A percentile compares a stretch with the other conserved stretches of the same genome.
Conservation (phyloP, 352 stramenopile species). For the Thraustotheca clavata region DNA sequence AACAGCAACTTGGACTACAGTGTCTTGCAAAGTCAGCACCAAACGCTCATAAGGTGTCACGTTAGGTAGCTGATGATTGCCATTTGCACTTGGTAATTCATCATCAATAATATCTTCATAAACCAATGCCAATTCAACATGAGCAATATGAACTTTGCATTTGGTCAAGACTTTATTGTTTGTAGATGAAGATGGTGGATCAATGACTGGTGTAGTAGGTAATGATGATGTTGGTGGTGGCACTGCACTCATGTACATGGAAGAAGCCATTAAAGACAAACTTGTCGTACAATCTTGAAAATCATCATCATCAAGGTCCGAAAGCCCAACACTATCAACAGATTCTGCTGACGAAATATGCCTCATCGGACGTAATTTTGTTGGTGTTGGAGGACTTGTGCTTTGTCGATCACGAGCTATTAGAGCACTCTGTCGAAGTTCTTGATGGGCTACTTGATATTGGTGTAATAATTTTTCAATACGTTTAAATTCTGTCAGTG, state of each 20-base stretch:
- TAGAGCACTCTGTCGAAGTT: conserved; percentile 28
- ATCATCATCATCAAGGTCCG: conserved; percentile 75
- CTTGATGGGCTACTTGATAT: conserved; percentile 69
- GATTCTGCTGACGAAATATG: conserved; percentile 64
- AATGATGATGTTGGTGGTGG: conserved; percentile 35
- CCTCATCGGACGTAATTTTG: conserved; percentile 23
- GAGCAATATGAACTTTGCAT: conserved; percentile 69
- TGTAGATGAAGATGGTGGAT: conserved; percentile 17
- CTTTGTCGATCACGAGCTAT: background rate
- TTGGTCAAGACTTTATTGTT: conserved; percentile 44
- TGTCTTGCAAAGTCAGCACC: background rate
- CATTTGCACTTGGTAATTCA: conserved; percentile 30
- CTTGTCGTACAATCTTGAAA: conserved; percentile 71
- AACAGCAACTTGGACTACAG: background rate
- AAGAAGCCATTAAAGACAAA: conserved; percentile 56
- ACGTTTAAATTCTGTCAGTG: conserved; percentile 70
- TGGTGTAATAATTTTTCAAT: conserved; percentile 75
- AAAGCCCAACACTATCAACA: conserved; percentile 71
- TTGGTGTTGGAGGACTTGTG: too few relatives aligned
- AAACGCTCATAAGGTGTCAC: conserved; percentile 1
- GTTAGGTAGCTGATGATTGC: background rate
- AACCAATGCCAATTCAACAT: conserved; percentile 60
- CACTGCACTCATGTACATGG: conserved; percentile 73
- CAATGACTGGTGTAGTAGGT: conserved; percentile 34
- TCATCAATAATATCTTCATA: conserved; percentile 59